Conservation (phyloP, 164 flowering plant genomes). For the grape (Vitis vinifera) region DNA sequence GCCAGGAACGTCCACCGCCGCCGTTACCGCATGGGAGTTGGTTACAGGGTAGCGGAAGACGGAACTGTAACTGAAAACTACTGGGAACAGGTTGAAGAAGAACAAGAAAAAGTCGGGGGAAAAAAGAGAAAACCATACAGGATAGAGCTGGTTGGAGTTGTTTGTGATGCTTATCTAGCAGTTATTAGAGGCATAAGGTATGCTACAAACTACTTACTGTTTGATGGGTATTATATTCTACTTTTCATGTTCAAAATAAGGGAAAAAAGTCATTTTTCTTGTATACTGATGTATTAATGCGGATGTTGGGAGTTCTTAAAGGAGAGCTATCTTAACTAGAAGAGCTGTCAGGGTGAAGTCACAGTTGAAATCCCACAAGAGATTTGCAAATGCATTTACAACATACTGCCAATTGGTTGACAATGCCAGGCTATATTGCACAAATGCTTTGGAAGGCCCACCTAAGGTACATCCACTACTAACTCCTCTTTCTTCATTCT, state of each 20-base stretch:
- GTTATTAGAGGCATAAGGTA: constrained; percentile 80
- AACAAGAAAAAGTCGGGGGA: constrained; percentile 28
- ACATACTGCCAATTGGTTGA: constrained; percentile 69
- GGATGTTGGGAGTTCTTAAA: constrained; percentile 11
- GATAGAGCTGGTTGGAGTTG: constrained; percentile 74
- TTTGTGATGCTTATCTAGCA: constrained; percentile 77
- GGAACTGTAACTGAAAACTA: constrained; percentile 60
- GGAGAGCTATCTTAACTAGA: constrained; percentile 69
- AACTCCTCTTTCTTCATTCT: not conserved
- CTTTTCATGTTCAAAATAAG: not conserved
- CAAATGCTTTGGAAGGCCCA: constrained; percentile 68
- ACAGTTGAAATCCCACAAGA: constrained; percentile 70
- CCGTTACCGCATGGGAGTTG: constrained; percentile 69
- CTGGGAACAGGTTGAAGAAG: constrained; percentile 64
- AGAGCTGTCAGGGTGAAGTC: constrained; percentile 76
- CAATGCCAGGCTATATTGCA: constrained; percentile 58
- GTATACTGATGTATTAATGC: not conserved
- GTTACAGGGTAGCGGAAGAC: constrained; percentile 50
- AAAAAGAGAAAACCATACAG: constrained; percentile 61
- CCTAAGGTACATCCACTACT: constrained; percentile 46
- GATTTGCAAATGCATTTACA: constrained; percentile 69
- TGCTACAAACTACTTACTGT: not conserved
- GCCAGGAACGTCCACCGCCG: constrained; percentile 69
- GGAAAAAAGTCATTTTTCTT: not conserved
- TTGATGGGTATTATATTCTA: no score